A percentile compares a stretch with the other conserved stretches of the same genome.
Evolutionary conservation across 257 asterid species (phyloP).

Genomic region (Solanum infundibuliforme): DNA sequence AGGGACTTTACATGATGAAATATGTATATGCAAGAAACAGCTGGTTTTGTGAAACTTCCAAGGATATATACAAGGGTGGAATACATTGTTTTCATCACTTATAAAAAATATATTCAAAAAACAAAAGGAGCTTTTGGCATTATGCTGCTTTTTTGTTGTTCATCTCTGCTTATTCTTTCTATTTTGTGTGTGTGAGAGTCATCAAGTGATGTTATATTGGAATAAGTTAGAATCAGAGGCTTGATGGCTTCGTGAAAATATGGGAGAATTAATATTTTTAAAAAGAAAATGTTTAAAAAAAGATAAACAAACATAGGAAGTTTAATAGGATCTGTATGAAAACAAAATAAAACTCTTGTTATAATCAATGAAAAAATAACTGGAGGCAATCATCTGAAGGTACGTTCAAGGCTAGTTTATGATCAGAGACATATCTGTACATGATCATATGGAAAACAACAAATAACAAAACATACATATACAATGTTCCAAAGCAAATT

Average conservation of each 20-base stretch:
- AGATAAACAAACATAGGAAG: not conserved
- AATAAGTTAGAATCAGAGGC: not conserved
- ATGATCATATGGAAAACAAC: not conserved
- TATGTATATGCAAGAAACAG: conserved; percentile 22
- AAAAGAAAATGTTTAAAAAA: not conserved
- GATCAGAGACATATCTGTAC: not conserved
- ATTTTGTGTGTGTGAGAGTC: not conserved
- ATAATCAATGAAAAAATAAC: not conserved
- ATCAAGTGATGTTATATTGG: not conserved
- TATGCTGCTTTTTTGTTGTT: not conserved
- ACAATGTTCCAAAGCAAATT: not conserved
- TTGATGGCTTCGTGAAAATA: not conserved
- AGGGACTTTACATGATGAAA: not conserved
- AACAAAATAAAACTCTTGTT: not conserved
- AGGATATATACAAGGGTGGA: conserved; percentile 19
- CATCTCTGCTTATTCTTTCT: not conserved
- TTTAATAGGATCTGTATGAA: not conserved
- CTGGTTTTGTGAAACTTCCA: conserved; percentile 57
- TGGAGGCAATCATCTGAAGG: not conserved
- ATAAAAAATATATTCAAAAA: not conserved
- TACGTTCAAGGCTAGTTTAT: not conserved
- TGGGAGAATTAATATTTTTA: not conserved
- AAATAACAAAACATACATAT: not conserved
- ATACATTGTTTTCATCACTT: conserved; percentile 18
- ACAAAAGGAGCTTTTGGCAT: not conserved